These are phyloP conservation scores for Hysterium pulicare DNA, from an alignment of 2,329 filamentous ascomycete genomes.

Conservation along the genomic window DNA sequence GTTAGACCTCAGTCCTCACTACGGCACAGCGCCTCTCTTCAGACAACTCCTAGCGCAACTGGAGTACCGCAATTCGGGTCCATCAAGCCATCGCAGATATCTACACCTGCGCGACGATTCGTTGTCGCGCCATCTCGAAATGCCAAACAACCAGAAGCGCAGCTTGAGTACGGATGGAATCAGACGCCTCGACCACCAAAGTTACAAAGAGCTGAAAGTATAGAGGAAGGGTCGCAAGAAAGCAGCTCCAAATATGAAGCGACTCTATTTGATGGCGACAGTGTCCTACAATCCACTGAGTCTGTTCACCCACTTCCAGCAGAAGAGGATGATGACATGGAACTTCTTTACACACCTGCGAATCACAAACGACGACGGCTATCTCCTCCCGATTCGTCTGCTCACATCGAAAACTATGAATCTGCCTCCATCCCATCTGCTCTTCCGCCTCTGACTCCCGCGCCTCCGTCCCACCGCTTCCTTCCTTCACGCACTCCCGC, in stretches of 20 bases:
- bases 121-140: conserved; percentile 15
- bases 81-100: conserved; percentile 10
- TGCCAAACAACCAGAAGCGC: neutral
- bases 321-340: conserved; percentile 16
- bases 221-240: conserved; percentile 26
- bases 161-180: conserved; percentile 1
- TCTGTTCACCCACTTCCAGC: neutral
- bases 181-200: conserved; percentile 17
- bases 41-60: conserved; percentile 8
- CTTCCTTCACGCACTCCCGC: conserved; percentile 15
- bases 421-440: conserved; percentile 6
- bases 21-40: conserved; percentile 14
- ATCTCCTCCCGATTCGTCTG: conserved; percentile 7
- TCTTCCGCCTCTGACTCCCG: conserved; percentile 8
- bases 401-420: neutral
- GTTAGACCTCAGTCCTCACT: conserved; percentile 21
- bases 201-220: conserved; percentile 31
- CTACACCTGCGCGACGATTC: conserved; percentile 33
- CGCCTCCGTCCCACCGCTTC: conserved; percentile 23
- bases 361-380: conserved; percentile 25
- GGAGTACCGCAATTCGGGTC: conserved; percentile 6
- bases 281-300: conserved; percentile 16
- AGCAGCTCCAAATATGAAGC: conserved; percentile 13
- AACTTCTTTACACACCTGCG: conserved; percentile 23
- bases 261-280: conserved; percentile 2